Conservation (phyloP, 257 asterid species). For the Solanum lignicaule region DNA sequence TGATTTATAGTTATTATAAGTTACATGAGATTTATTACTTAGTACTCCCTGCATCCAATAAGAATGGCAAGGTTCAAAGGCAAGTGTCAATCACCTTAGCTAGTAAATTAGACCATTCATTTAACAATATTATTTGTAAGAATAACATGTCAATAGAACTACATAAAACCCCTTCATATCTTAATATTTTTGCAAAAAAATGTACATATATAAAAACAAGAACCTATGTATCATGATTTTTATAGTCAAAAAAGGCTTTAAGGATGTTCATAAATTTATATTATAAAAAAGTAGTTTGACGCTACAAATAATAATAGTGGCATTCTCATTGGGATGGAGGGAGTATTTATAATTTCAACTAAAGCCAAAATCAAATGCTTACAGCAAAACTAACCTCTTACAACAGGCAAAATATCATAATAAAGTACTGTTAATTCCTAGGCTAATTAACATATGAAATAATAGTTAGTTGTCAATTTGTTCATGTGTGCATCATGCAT, state of each 20-base stretch:
- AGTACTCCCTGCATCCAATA: neutral
- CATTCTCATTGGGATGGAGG: neutral
- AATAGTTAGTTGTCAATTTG: neutral
- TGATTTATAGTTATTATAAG: neutral
- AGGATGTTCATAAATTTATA: neutral
- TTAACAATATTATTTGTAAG: neutral
- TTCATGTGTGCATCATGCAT: neutral
- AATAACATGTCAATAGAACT: neutral
- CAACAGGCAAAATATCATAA: neutral
- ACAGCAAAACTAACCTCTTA: neutral
- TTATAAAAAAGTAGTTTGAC: neutral
- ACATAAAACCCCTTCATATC: neutral
- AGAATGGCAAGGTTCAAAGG: neutral
- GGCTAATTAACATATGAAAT: neutral
- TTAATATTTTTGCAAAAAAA: neutral
- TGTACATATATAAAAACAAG: neutral
- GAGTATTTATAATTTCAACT: neutral
- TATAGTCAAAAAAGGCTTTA: neutral
- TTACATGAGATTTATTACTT: neutral
- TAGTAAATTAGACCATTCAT: neutral
- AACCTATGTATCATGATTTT: neutral
- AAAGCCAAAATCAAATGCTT: neutral
- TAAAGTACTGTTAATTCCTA: neutral
- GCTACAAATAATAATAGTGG: neutral
- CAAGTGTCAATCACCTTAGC: neutral